These are phyloP conservation scores for Corylus avellana DNA, from an alignment of 306 rosid species.

Conservation along the genomic window DNA sequence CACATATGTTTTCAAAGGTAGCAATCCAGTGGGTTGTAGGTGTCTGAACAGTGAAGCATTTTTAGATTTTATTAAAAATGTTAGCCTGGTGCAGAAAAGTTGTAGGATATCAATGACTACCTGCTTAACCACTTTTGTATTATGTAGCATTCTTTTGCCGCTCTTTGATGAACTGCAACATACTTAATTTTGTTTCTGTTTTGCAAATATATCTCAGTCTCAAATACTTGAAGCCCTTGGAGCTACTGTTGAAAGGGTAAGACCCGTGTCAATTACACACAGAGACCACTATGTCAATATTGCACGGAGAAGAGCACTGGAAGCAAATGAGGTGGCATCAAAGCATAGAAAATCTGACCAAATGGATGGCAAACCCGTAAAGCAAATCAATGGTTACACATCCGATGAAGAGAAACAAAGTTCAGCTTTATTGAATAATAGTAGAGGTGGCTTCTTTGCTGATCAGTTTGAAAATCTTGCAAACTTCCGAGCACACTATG, in stretches of 20 bases:
- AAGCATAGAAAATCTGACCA: conserved; percentile 37
- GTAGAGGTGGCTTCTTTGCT: conserved; percentile 86
- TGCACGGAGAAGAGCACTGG: conserved; percentile 74
- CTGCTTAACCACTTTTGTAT: not conserved
- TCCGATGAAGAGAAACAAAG: conserved; percentile 34
- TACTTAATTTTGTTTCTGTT: not conserved
- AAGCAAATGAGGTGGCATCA: conserved; percentile 67
- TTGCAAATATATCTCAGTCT: conserved; percentile 51
- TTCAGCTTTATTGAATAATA: conserved; percentile 36
- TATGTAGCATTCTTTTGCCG: not conserved
- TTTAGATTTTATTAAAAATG: not conserved
- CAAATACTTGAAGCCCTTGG: conserved; percentile 82
- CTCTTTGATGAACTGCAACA: conserved; percentile 1
- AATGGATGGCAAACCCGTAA: conserved; percentile 26
- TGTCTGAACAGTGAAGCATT: not conserved
- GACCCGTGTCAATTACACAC: conserved; percentile 91
- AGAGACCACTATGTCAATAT: conserved; percentile 86
- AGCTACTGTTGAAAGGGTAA: conserved; percentile 87
- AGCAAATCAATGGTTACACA: conserved; percentile 41
- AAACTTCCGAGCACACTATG: conserved; percentile 78
- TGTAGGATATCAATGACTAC: not conserved
- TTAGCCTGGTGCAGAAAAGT: not conserved
- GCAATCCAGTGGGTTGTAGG: not conserved
- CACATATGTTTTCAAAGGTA: not conserved
- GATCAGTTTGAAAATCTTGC: conserved; percentile 94